These are phyloP conservation scores for Pisolithus orientalis DNA, from an alignment of 768 basidiomycete genomes.

Conservation along the genomic window DNA sequence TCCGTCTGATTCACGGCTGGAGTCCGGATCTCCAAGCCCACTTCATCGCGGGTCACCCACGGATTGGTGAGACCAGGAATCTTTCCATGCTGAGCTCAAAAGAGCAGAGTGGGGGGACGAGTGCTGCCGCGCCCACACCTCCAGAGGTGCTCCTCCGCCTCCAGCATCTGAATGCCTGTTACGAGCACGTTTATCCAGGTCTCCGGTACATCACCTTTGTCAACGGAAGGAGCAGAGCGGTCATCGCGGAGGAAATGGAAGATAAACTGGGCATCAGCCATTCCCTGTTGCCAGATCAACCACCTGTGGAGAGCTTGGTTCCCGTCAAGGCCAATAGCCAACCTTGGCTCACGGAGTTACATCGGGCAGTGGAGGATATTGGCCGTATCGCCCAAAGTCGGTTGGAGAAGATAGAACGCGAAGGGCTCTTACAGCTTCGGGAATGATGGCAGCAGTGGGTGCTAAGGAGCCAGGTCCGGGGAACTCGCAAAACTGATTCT, in stretches of 20 bases:
- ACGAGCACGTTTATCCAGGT: constrained; percentile 67
- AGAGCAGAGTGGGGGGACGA: constrained; percentile 58
- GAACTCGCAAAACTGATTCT: not conserved
- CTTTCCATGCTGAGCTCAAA: constrained; percentile 70
- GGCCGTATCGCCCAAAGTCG: constrained; percentile 73
- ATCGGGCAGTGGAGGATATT: constrained; percentile 67
- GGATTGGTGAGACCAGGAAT: constrained; percentile 78
- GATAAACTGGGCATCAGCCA: constrained; percentile 47
- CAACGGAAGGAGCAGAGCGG: constrained; percentile 68
- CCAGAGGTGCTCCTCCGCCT: constrained; percentile 72
- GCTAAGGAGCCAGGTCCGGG: not conserved
- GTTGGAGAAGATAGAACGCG: constrained; percentile 29
- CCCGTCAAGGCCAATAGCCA: constrained; percentile 33
- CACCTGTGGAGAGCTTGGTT: constrained; percentile 30
- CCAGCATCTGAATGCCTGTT: constrained; percentile 67
- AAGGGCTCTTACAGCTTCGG: not conserved
- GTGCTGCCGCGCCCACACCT: constrained; percentile 43
- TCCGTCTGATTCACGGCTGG: constrained; percentile 50
- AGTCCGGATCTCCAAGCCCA: constrained; percentile 40
- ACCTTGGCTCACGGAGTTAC: constrained; percentile 62
- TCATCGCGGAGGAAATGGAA: constrained; percentile 79
- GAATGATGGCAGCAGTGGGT: not conserved
- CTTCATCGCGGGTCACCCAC: constrained; percentile 82
- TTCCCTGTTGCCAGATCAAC: constrained; percentile 36
- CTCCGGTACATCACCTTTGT: constrained; percentile 91